Conservation (phyloP, 306 rosid genomes). For the Prunus mume region DNA sequence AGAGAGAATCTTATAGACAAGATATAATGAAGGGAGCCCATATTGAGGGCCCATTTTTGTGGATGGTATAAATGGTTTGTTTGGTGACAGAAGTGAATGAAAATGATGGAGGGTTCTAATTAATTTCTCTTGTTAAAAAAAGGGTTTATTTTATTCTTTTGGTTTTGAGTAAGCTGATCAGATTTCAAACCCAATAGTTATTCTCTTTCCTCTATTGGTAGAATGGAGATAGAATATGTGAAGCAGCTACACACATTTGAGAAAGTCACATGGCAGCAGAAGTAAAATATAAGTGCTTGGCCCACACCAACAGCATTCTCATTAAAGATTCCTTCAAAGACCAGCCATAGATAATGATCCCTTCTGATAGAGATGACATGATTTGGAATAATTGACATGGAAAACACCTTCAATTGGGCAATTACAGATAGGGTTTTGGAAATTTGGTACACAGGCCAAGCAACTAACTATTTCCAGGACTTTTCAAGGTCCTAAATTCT, state of each 20-base stretch:
- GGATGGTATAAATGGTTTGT: constrained; percentile 34
- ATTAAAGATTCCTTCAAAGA: constrained; percentile 45
- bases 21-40: constrained; percentile 59
- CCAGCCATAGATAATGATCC: constrained; percentile 38
- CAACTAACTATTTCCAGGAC: constrained; percentile 7
- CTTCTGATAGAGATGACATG: constrained; percentile 26
- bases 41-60: constrained; percentile 33
- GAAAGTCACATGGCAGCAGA: constrained; percentile 45
- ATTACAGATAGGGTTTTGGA: neutral
- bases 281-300: constrained; percentile 29
- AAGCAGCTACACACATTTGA: constrained; percentile 25
- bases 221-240: constrained; percentile 15
- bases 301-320: constrained; percentile 32
- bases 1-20: constrained; percentile 77
- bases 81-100: constrained; percentile 44
- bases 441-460: constrained; percentile 37
- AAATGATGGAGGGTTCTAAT: constrained; percentile 54
- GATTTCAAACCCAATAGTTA: constrained; percentile 25
- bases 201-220: constrained; percentile 23
- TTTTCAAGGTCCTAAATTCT: neutral
- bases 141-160: constrained; percentile 2
- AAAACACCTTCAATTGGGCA: constrained; percentile 7
- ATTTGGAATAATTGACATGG: constrained; percentile 28
- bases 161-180: constrained; percentile 25
- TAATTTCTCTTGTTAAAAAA: constrained; percentile 23